Evolutionary conservation across 345 rosid genomes (phyloP).

Genomic region (Camelina laxa): DNA sequence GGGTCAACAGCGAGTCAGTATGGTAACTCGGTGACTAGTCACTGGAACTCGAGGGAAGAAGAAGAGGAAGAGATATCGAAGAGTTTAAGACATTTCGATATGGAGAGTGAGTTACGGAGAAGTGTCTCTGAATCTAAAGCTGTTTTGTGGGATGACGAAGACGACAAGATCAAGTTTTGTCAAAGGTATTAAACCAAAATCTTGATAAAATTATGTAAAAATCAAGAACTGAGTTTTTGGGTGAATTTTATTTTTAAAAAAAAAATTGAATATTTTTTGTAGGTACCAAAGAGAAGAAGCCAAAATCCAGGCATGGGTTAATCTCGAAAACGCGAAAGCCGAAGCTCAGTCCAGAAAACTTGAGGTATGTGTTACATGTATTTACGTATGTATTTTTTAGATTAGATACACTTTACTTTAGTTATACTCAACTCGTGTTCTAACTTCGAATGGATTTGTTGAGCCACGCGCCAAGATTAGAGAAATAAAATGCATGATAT

Average conservation of each 20-base stretch:
- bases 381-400: constrained; percentile 11
- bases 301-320: constrained; percentile 92
- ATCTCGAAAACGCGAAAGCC: constrained; percentile 93
- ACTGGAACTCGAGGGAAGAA: constrained; percentile 94
- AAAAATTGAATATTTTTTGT: constrained; percentile 18
- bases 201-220: constrained; percentile 4
- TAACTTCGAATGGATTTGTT: constrained; percentile 38
- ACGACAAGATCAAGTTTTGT: constrained; percentile 81
- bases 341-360: constrained; percentile 95
- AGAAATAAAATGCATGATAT: constrained; percentile 18
- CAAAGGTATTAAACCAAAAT: constrained; percentile 55
- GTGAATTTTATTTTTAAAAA: neutral
- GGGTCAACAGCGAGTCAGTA: constrained; percentile 47
- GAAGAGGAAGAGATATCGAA: constrained; percentile 90
- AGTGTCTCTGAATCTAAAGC: constrained; percentile 69
- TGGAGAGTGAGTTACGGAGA: constrained; percentile 51
- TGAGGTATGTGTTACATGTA: constrained; percentile 51
- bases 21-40: constrained; percentile 59
- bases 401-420: no score
- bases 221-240: neutral
- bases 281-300: constrained; percentile 97
- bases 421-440: no score
- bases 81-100: constrained; percentile 81
- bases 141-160: constrained; percentile 76
- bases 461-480: constrained; percentile 59